Conservation (phyloP, 2,329 filamentous ascomycete genomes). For the Trichothecium sympodiale region DNA sequence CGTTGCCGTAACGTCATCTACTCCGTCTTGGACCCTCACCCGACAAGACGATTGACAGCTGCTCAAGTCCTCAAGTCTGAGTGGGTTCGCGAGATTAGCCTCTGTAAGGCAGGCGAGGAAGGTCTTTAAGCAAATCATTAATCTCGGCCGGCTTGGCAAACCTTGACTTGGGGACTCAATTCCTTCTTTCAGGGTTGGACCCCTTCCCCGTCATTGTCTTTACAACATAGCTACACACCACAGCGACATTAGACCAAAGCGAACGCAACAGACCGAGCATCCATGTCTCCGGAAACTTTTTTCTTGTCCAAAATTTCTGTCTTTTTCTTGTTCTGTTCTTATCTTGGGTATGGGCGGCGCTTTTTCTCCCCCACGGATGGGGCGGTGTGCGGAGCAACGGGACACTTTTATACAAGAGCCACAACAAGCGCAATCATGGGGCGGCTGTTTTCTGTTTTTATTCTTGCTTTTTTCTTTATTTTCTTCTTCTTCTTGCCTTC, state of each 20-base stretch:
- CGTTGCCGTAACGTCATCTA: constrained; percentile 98
- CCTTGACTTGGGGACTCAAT: too few relatives aligned
- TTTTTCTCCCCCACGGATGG: too few relatives aligned
- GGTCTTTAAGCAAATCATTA: constrained; percentile 50
- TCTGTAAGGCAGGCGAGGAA: constrained; percentile 94
- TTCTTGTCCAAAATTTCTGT: neutral
- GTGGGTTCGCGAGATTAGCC: constrained; percentile 95
- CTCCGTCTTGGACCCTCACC: constrained; percentile 93
- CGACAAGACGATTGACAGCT: constrained; percentile 81
- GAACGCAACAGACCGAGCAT: neutral
- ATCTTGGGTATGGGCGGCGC: too few relatives aligned
- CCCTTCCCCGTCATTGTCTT: too few relatives aligned
- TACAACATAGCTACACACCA: too few relatives aligned
- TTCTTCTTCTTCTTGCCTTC: neutral
- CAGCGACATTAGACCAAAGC: neutral
- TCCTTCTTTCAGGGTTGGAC: too few relatives aligned
- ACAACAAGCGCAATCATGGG: too few relatives aligned
- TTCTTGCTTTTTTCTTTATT: neutral
- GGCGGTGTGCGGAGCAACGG: too few relatives aligned
- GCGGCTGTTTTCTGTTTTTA: too few relatives aligned
- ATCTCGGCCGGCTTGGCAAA: neutral
- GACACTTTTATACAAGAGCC: too few relatives aligned
- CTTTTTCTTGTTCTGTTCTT: neutral
- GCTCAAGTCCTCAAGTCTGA: constrained; percentile 96
- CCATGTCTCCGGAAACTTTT: too few relatives aligned